Evolutionary conservation across 768 basidiomycete species (phyloP).

Genomic region (Neoboletus subvelutipes): DNA sequence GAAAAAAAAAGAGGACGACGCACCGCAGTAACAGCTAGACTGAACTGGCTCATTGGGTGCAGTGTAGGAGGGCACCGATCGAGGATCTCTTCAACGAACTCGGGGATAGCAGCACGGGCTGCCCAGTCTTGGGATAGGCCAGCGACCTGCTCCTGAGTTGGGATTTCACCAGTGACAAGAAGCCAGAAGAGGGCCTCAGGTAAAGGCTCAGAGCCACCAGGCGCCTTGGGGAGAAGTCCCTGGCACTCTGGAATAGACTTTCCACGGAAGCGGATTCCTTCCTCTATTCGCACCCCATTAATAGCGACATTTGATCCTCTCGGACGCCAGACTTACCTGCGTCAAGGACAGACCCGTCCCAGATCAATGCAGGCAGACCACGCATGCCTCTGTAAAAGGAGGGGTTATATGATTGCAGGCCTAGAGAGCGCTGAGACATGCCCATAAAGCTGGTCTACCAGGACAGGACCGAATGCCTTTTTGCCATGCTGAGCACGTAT

Average conservation of each 20-base stretch:
- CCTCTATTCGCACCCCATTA: slow-evolving; percentile 49
- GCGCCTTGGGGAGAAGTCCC: slow-evolving; percentile 83
- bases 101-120: slow-evolving; percentile 84
- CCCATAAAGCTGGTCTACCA: slow-evolving; percentile 92
- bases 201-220: slow-evolving; percentile 85
- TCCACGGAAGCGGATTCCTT: slow-evolving; percentile 98
- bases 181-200: slow-evolving; percentile 97
- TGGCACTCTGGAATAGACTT: slow-evolving; percentile 92
- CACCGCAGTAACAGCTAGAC: slow-evolving; percentile 91
- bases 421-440: slow-evolving; percentile 24
- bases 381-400: slow-evolving; percentile 67
- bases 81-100: slow-evolving; percentile 94
- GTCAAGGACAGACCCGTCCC: slow-evolving; percentile 98
- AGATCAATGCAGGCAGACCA: slow-evolving; percentile 90
- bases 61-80: slow-evolving; percentile 92
- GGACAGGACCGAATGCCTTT: slow-evolving; percentile 89
- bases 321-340: slow-evolving; percentile 52
- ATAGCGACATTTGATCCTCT: background rate
- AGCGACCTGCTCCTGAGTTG: slow-evolving; percentile 84
- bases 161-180: slow-evolving; percentile 91
- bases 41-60: slow-evolving; percentile 99
- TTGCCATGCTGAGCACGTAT: slow-evolving; percentile 85
- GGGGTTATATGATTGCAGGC: slow-evolving; percentile 2
- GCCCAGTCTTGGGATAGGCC: slow-evolving; percentile 94
- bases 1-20: slow-evolving; percentile 21